Conservation (phyloP, 768 basidiomycete genomes). For the Termitomyces sp. region DNA sequence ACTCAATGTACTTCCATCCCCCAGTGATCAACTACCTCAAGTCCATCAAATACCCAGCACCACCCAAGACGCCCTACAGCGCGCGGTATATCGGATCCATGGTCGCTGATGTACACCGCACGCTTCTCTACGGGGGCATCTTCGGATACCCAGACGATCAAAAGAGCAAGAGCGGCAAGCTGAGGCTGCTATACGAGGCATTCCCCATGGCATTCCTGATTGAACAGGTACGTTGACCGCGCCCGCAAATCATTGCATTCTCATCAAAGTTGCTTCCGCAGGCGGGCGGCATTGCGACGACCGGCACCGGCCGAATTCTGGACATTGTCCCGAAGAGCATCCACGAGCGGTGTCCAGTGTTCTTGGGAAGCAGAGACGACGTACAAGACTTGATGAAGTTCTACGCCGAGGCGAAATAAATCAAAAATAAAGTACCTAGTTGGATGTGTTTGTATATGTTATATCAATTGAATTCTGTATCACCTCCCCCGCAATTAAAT, state of each 20-base stretch:
- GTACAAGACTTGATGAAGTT: slow-evolving; percentile 87
- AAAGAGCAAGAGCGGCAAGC: slow-evolving; percentile 94
- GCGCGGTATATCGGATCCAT: slow-evolving; percentile 96
- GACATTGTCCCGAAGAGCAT: slow-evolving; percentile 84
- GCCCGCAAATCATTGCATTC: neutral
- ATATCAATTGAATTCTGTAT: neutral
- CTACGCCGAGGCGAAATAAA: slow-evolving; percentile 44
- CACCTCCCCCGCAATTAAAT: neutral
- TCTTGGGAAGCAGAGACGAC: slow-evolving; percentile 91
- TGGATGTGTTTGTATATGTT: slow-evolving; percentile 10
- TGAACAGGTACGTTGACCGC: slow-evolving; percentile 63
- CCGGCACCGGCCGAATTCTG: slow-evolving; percentile 88
- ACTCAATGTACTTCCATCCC: slow-evolving; percentile 87
- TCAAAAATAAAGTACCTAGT: neutral
- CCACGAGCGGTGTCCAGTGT: slow-evolving; percentile 91
- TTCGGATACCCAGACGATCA: slow-evolving; percentile 98
- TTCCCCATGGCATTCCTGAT: slow-evolving; percentile 97
- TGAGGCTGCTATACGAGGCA: slow-evolving; percentile 92
- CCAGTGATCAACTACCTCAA: slow-evolving; percentile 81
- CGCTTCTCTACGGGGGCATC: slow-evolving; percentile 94
- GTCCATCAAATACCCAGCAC: slow-evolving; percentile 84
- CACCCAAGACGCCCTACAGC: slow-evolving; percentile 81
- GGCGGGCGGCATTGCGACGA: slow-evolving; percentile 96
- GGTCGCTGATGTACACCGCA: slow-evolving; percentile 98
- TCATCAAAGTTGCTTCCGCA: slow-evolving; percentile 24